Percentiles rank a stretch among this genome's conserved stretches.
Evolutionary conservation across 1,284 basidiomycete species (phyloP).

Genomic region (Sporisorium reilianum): DNA sequence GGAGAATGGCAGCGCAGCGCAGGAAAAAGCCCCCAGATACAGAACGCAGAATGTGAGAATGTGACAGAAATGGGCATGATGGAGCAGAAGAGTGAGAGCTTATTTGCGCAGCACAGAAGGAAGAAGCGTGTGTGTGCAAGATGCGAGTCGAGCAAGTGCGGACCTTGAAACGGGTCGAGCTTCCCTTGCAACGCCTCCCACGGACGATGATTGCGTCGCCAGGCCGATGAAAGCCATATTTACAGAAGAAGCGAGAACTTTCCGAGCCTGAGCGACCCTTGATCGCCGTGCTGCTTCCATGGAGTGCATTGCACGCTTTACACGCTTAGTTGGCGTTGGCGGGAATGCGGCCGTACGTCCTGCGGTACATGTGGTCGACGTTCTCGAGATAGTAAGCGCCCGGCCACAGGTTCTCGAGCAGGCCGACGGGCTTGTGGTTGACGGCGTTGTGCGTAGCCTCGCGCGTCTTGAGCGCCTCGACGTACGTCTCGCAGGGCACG

Average conservation of each 20-base stretch:
- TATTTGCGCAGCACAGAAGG: background rate
- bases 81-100: background rate
- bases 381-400: slow-evolving; percentile 92
- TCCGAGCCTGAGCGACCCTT: background rate
- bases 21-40: background rate
- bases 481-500: slow-evolving; percentile 87
- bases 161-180: background rate
- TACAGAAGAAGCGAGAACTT: slow-evolving; percentile 1
- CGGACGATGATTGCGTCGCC: background rate
- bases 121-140: slow-evolving; percentile 1
- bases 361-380: slow-evolving; percentile 91
- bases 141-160: slow-evolving; percentile 5
- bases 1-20: background rate
- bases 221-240: slow-evolving; percentile 4
- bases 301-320: background rate
- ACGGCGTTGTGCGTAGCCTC: slow-evolving; percentile 96
- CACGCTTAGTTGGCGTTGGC: slow-evolving; percentile 46
- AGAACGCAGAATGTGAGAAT: slow-evolving; percentile 11
- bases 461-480: slow-evolving; percentile 76
- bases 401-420: slow-evolving; percentile 91
- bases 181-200: background rate
- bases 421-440: slow-evolving; percentile 86
- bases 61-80: background rate
- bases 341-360: slow-evolving; percentile 77
- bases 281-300: background rate